phyloP scores from a whole-genome alignment of 257 asterid species.

The Solanum infundibuliforme region DNA sequence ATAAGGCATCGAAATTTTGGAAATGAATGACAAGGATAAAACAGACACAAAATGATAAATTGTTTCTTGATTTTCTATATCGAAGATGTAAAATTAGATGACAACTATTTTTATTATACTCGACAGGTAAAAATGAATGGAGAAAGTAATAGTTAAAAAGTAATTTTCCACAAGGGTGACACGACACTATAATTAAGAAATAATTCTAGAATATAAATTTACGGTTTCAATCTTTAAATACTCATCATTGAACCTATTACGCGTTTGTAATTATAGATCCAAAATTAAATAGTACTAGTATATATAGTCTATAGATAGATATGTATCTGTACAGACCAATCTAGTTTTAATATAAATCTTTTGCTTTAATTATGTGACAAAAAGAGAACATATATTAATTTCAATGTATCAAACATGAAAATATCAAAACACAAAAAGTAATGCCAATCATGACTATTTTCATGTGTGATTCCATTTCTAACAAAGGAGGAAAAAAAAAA shows the following conservation, averaged over 20 bases:
- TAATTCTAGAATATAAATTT: neutral
- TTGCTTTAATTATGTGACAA: neutral
- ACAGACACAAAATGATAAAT: neutral
- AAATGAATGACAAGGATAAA: no score
- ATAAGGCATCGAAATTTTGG: no score
- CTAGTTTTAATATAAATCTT: neutral
- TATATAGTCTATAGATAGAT: neutral
- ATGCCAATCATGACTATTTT: neutral
- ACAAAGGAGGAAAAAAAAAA: neutral
- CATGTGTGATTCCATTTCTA: neutral
- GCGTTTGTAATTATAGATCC: no score
- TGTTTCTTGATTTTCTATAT: neutral
- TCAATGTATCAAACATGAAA: neutral
- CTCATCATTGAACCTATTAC: neutral
- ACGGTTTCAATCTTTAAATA: no score
- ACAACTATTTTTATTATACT: no score
- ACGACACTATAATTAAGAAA: neutral
- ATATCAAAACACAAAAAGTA: neutral
- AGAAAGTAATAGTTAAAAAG: no score
- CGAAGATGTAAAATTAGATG: no score
- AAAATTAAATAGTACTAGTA: neutral
- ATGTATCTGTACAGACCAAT: neutral
- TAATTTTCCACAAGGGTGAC: no score
- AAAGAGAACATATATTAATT: neutral
- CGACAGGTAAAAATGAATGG: rapidly evolving